Percentiles rank a stretch among this genome's conserved stretches.
Conservation (phyloP, 2,329 filamentous ascomycete genomes). For the Aureobasidium melanogenum region DNA sequence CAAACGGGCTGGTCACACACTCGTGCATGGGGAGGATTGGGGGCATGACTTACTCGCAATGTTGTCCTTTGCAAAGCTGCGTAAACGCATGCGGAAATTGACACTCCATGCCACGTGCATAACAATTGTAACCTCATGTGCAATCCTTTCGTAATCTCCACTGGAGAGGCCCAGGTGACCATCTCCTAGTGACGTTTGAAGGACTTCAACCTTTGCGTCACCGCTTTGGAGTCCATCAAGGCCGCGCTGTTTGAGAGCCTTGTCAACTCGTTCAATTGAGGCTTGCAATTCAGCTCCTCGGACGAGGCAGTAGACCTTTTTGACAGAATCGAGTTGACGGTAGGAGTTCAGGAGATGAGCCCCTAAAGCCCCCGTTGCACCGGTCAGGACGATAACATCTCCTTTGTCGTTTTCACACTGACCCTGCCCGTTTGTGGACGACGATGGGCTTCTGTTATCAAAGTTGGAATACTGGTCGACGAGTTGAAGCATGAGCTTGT, state of each 20-base stretch:
- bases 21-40: neutral
- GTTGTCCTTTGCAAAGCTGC: constrained; percentile 46
- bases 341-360: constrained; percentile 43
- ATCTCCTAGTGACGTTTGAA: constrained; percentile 41
- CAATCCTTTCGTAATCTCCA: constrained; percentile 34
- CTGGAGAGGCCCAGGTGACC: constrained; percentile 39
- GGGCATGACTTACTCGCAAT: constrained; percentile 32
- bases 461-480: constrained; percentile 42
- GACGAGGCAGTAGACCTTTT: constrained; percentile 48
- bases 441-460: constrained; percentile 12
- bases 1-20: constrained; percentile 2
- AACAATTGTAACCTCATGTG: constrained; percentile 39
- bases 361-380: constrained; percentile 44
- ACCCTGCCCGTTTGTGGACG: neutral
- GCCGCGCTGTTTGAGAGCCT: constrained; percentile 34
- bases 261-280: constrained; percentile 36
- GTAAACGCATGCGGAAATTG: constrained; percentile 51
- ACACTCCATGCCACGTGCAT: constrained; percentile 59
- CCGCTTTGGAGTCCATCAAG: constrained; percentile 21
- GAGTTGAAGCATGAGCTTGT: constrained; percentile 35
- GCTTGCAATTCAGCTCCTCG: constrained; percentile 37
- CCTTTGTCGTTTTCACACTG: constrained; percentile 14
- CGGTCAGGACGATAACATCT: constrained; percentile 35
- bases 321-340: constrained; percentile 28
- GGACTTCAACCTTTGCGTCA: constrained; percentile 40